A percentile compares a stretch with the other conserved stretches of the same genome.
Conservation (phyloP, 768 basidiomycete species). For the Mycena pura region DNA sequence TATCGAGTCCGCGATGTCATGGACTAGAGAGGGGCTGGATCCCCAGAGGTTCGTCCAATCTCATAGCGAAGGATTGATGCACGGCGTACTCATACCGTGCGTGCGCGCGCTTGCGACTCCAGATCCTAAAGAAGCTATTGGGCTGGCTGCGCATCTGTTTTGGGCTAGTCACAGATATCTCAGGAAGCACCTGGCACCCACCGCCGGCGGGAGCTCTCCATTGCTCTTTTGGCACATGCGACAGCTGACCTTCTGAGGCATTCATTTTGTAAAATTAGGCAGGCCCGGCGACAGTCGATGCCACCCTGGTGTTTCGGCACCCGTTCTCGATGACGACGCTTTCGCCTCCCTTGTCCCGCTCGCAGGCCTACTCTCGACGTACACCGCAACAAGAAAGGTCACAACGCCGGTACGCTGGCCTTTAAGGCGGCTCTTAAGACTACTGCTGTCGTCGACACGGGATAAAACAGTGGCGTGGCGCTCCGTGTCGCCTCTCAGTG, state of each 20-base stretch:
- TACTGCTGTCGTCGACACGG: slow-evolving; percentile 70
- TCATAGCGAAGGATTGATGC: background rate
- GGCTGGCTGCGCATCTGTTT: slow-evolving; percentile 48
- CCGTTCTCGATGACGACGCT: slow-evolving; percentile 73
- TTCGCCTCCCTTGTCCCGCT: slow-evolving; percentile 57
- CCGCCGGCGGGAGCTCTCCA: slow-evolving; percentile 60
- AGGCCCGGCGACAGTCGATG: slow-evolving; percentile 67
- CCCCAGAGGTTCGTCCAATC: slow-evolving; percentile 65
- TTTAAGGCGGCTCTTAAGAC: slow-evolving; percentile 64
- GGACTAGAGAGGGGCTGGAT: slow-evolving; percentile 90
- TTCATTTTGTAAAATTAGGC: no score
- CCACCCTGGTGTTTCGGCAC: slow-evolving; percentile 54
- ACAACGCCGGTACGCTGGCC: slow-evolving; percentile 68
- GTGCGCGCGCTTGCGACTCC: background rate
- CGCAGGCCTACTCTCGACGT: slow-evolving; percentile 66
- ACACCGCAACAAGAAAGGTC: slow-evolving; percentile 72
- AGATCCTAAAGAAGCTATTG: slow-evolving; percentile 56
- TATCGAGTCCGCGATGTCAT: slow-evolving; percentile 83
- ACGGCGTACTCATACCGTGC: background rate
- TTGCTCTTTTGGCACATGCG: background rate
- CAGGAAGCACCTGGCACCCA: slow-evolving; percentile 64
- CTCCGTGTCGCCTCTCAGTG: no score
- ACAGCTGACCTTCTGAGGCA: slow-evolving; percentile 1
- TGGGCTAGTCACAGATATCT: slow-evolving; percentile 51
- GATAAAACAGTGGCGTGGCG: slow-evolving; percentile 68